Evolutionary conservation across 31 red algal species (phyloP).

Genomic region (Porphyra umbilicalis): DNA sequence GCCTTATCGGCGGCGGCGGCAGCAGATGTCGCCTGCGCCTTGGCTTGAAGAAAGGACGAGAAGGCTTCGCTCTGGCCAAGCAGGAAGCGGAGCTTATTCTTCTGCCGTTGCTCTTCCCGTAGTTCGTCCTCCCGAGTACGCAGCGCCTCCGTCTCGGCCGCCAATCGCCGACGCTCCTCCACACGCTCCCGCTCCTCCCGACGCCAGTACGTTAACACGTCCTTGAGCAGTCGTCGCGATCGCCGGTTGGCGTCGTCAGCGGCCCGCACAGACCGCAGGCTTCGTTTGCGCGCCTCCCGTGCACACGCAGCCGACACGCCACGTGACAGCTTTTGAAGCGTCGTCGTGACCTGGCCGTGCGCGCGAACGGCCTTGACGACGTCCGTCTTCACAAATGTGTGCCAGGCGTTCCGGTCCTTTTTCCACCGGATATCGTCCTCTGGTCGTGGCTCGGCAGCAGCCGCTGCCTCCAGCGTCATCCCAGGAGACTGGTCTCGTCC

Average conservation of each 20-base stretch:
- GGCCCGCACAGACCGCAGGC: conserved; percentile 53
- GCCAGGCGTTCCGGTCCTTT: conserved; percentile 38
- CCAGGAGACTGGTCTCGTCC: conserved; percentile 38
- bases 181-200: conserved; percentile 82
- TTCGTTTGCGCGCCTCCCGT: conserved; percentile 58
- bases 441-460: background rate
- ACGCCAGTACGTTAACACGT: conserved; percentile 75
- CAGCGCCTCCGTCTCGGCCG: conserved; percentile 61
- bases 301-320: conserved; percentile 52
- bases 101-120: conserved; percentile 82
- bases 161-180: conserved; percentile 67
- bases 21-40: conserved; percentile 64
- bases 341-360: conserved; percentile 24
- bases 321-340: conserved; percentile 38
- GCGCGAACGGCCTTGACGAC: conserved; percentile 64
- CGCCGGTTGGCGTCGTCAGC: conserved; percentile 77
- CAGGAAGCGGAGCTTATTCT: conserved; percentile 91
- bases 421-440: conserved; percentile 19
- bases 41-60: conserved; percentile 76
- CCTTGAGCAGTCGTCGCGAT: conserved; percentile 57
- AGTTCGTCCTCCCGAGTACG: conserved; percentile 69
- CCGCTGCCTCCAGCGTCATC: conserved; percentile 18
- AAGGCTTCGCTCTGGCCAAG: conserved; percentile 88
- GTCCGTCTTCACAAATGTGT: conserved; percentile 49
- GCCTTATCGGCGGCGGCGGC: conserved; percentile 28